Percentiles rank a stretch among this genome's conserved stretches.
phyloP scores from a whole-genome alignment of 805 yeast genomes.

The Candida maris region DNA sequence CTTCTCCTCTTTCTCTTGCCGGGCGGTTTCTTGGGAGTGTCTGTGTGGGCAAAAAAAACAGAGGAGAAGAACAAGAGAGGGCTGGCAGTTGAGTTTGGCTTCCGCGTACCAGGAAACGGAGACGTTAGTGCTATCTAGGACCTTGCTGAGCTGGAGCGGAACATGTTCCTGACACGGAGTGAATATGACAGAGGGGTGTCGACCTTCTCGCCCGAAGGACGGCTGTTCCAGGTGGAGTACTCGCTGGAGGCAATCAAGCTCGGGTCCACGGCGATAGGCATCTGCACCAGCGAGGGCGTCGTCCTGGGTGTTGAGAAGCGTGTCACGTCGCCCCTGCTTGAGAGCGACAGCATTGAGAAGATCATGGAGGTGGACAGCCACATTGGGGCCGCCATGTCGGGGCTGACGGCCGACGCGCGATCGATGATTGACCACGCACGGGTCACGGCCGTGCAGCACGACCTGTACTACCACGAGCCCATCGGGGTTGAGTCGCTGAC shows the following conservation, averaged over 20 bases:
- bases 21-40: too few relatives aligned
- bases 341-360: conserved; percentile 91
- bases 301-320: conserved; percentile 95
- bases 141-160: too few relatives aligned
- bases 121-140: too few relatives aligned
- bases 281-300: conserved; percentile 92
- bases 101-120: too few relatives aligned
- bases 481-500: conserved; percentile 91
- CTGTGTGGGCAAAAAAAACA: too few relatives aligned
- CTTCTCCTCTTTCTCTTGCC: too few relatives aligned
- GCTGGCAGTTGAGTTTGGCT: too few relatives aligned
- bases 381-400: conserved; percentile 98
- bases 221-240: conserved; percentile 96
- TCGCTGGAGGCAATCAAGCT: conserved; percentile 95
- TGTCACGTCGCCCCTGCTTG: conserved; percentile 88
- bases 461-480: conserved; percentile 85
- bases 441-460: conserved; percentile 82
- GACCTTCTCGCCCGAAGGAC: conserved; percentile 98
- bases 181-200: conserved; percentile 99
- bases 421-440: conserved; percentile 99
- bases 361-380: conserved; percentile 92
- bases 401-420: conserved; percentile 97
- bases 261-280: conserved; percentile 98
- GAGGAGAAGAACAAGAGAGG: too few relatives aligned
- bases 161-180: conserved; percentile 98